phyloP scores from a whole-genome alignment of 2,329 filamentous ascomycete genomes.

The Alternaria sp. region DNA sequence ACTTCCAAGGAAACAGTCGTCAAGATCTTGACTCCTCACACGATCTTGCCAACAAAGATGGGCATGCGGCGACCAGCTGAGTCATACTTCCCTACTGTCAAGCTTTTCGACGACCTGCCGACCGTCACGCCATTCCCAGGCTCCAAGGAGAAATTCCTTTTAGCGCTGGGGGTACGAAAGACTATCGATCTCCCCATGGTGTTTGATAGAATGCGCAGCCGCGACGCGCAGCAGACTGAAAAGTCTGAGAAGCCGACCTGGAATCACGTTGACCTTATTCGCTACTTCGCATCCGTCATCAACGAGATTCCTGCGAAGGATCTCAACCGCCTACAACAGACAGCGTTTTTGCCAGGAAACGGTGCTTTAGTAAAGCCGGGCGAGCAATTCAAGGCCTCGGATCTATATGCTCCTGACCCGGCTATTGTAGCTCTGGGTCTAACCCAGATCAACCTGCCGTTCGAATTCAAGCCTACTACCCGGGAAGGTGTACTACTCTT shows the following conservation, averaged over 20 bases:
- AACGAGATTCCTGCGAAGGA: constrained; percentile 88
- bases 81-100: constrained; percentile 92
- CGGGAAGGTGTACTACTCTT: constrained; percentile 78
- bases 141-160: constrained; percentile 90
- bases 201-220: constrained; percentile 81
- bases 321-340: constrained; percentile 77
- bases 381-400: constrained; percentile 48
- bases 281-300: constrained; percentile 89
- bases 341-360: constrained; percentile 81
- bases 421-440: constrained; percentile 44
- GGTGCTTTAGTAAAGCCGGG: constrained; percentile 37
- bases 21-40: constrained; percentile 70
- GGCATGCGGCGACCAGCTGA: constrained; percentile 88
- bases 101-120: constrained; percentile 92
- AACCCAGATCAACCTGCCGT: constrained; percentile 71
- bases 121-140: constrained; percentile 75
- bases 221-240: constrained; percentile 55
- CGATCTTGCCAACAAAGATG: constrained; percentile 87
- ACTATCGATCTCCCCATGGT: constrained; percentile 95
- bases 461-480: constrained; percentile 69
- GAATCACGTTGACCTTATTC: constrained; percentile 95
- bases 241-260: constrained; percentile 67
- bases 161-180: constrained; percentile 87
- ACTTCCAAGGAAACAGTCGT: constrained; percentile 72
- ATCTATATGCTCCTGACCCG: constrained; percentile 49